These are phyloP conservation scores for Exidia glandulosa DNA, from an alignment of 768 basidiomycete species.

Conservation along the genomic window DNA sequence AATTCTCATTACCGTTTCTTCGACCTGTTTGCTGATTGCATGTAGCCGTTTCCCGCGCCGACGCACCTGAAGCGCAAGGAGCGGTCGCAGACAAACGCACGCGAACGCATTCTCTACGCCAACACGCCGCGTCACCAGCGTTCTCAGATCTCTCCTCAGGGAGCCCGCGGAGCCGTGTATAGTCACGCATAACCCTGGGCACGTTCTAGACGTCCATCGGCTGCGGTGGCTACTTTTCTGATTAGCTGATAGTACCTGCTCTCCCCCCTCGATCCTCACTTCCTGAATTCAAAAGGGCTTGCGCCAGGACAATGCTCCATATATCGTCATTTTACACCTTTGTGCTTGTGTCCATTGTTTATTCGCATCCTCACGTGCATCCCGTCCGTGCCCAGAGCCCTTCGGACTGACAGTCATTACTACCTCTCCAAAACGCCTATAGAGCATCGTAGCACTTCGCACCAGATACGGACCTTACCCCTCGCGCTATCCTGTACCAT, in stretches of 20 bases:
- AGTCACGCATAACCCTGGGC: not conserved
- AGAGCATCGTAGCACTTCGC: too few species aligned
- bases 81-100: conserved; percentile 57
- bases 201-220: not conserved
- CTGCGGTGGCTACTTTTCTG: not conserved
- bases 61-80: conserved; percentile 76
- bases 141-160: not conserved
- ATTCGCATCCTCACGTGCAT: not conserved
- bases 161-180: not conserved
- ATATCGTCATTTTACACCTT: too few species aligned
- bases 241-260: too few species aligned
- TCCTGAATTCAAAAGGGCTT: too few species aligned
- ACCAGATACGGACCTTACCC: too few species aligned
- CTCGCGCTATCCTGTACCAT: not conserved
- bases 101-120: not conserved
- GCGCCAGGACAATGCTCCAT: too few species aligned
- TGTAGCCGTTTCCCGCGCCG: conserved; percentile 64
- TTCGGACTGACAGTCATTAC: not conserved
- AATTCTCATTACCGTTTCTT: conserved; percentile 1
- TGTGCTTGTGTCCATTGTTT: too few species aligned
- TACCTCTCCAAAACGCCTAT: too few species aligned
- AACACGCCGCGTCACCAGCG: not conserved
- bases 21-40: too few species aligned
- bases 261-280: too few species aligned
- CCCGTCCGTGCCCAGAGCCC: not conserved